Evolutionary conservation across 495 filamentous ascomycete genomes (phyloP).

Genomic region (Aspergillus sclerotioniger): DNA sequence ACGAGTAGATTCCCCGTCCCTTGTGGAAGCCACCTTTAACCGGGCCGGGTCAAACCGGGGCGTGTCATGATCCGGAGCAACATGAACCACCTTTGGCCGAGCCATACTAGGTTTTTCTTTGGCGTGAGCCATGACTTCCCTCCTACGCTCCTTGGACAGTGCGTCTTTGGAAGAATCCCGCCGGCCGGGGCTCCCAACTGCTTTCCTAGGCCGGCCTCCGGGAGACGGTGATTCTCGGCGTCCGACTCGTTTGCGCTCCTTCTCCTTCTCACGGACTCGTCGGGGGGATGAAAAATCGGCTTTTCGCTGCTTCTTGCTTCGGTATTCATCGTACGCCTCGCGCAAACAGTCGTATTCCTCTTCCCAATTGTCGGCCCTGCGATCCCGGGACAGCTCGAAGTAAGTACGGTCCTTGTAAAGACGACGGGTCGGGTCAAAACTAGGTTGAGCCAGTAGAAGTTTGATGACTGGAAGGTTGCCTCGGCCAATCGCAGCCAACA

Average conservation of each 20-base stretch:
- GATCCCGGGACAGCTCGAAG: conserved; percentile 75
- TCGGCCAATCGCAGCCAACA: conserved; percentile 89
- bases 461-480: conserved; percentile 80
- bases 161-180: conserved; percentile 33
- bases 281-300: conserved; percentile 51
- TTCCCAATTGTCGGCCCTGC: conserved; percentile 83
- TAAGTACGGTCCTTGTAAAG: conserved; percentile 70
- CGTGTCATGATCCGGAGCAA: conserved; percentile 33
- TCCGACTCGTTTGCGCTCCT: conserved; percentile 45
- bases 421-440: conserved; percentile 74
- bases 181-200: conserved; percentile 31
- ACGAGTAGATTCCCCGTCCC: conserved; percentile 37
- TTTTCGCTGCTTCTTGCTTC: conserved; percentile 41
- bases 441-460: conserved; percentile 71
- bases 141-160: conserved; percentile 32
- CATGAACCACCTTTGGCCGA: conserved; percentile 24
- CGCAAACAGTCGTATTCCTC: conserved; percentile 83
- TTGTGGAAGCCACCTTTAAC: conserved; percentile 25
- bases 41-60: conserved; percentile 24
- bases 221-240: conserved; percentile 52
- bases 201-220: conserved; percentile 45
- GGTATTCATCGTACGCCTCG: conserved; percentile 69
- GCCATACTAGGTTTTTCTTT: conserved; percentile 31
- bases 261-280: conserved; percentile 57
- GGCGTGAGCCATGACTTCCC: conserved; percentile 22